Conservation (phyloP, 2,329 filamentous ascomycete genomes). For the Xylaria sp. region DNA sequence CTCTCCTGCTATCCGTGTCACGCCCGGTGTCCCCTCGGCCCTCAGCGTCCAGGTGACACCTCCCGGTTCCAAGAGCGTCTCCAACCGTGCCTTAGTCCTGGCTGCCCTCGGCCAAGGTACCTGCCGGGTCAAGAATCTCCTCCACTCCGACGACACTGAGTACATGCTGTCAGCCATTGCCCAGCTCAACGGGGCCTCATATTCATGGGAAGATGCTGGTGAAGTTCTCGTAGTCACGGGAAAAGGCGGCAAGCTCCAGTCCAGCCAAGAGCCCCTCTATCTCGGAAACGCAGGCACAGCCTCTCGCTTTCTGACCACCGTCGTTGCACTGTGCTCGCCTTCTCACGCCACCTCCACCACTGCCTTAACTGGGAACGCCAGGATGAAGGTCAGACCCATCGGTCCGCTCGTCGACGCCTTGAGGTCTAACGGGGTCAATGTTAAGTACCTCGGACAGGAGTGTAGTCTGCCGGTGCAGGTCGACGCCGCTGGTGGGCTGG, state of each 20-base stretch:
- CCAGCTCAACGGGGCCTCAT: conserved; percentile 82
- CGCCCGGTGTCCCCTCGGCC: conserved; percentile 67
- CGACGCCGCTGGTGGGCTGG: conserved; percentile 78
- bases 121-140: conserved; percentile 86
- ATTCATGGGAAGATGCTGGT: conserved; percentile 93
- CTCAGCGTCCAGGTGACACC: conserved; percentile 78
- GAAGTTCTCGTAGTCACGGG: conserved; percentile 86
- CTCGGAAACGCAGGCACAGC: conserved; percentile 96
- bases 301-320: conserved; percentile 90
- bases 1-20: conserved; percentile 75
- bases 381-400: conserved; percentile 96
- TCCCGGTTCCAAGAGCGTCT: conserved; percentile 96
- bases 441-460: conserved; percentile 83
- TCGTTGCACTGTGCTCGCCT: conserved; percentile 79
- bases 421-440: conserved; percentile 79
- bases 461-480: conserved; percentile 84
- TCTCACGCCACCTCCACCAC: conserved; percentile 67
- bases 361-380: conserved; percentile 86
- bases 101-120: conserved; percentile 85
- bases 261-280: conserved; percentile 78
- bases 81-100: conserved; percentile 91
- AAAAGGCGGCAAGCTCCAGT: conserved; percentile 82
- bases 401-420: conserved; percentile 91
- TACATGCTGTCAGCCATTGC: conserved; percentile 95
- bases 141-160: conserved; percentile 96